A percentile compares a stretch with the other conserved stretches of the same genome.
phyloP scores from a whole-genome alignment of 1,284 basidiomycete genomes.

The Puccinia sorghi region DNA sequence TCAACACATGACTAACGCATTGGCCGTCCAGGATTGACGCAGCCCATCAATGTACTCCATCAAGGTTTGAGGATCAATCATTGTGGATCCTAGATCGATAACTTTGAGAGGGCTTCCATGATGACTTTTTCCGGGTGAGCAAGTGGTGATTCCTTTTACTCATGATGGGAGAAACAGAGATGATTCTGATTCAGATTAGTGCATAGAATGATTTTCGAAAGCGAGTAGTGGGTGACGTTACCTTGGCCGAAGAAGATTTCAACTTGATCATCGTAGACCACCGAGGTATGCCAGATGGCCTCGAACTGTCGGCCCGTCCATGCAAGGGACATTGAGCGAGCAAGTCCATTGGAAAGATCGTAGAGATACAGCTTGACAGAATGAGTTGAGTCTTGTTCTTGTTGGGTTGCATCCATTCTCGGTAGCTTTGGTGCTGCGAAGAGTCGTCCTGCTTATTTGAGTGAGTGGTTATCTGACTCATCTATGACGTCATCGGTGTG shows the following conservation, averaged over 20 bases:
- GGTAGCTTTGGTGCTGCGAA: neutral
- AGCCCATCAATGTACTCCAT: conserved; percentile 57
- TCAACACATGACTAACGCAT: conserved; percentile 55
- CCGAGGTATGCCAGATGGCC: conserved; percentile 57
- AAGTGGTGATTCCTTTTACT: conserved; percentile 22
- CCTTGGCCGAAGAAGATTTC: conserved; percentile 60
- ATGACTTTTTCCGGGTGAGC: conserved; percentile 51
- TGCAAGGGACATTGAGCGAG: conserved; percentile 54
- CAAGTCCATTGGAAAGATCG: conserved; percentile 58
- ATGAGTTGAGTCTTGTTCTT: conserved; percentile 19
- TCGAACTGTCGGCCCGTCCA: conserved; percentile 55
- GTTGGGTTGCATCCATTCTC: conserved; percentile 4
- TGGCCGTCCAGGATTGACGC: conserved; percentile 56
- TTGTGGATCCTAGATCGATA: conserved; percentile 57
- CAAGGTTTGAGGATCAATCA: conserved; percentile 58
- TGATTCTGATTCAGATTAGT: neutral
- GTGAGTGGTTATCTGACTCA: neutral
- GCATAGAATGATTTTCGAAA: neutral
- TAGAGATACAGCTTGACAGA: conserved; percentile 57
- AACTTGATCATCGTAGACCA: conserved; percentile 57
- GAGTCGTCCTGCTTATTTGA: neutral
- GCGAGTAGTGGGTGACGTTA: conserved; percentile 44
- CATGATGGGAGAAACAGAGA: neutral
- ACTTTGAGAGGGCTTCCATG: conserved; percentile 58
- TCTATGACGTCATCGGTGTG: no score